These are phyloP conservation scores for Eragrostis nindensis DNA, from an alignment of 176 grass and related monocot genomes.

Conservation along the genomic window DNA sequence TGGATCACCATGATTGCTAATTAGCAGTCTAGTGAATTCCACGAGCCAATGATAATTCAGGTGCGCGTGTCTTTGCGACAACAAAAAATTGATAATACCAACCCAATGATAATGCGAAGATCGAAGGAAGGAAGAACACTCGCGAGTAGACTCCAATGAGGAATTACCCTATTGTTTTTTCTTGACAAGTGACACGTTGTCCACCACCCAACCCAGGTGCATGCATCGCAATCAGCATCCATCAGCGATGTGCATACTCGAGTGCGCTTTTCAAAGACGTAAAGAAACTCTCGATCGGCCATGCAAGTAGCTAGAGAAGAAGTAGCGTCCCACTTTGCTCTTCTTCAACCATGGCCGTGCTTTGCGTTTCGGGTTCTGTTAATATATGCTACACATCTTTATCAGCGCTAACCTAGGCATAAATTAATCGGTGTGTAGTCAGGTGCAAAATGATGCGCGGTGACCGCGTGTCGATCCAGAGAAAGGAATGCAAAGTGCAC, in stretches of 20 bases:
- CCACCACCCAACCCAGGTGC: constrained; percentile 7
- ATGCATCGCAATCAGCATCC: constrained; percentile 10
- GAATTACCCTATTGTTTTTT: background rate
- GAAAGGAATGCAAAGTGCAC: background rate
- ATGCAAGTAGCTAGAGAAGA: background rate
- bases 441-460: background rate
- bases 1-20: background rate
- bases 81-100: background rate
- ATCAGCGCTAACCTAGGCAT: background rate
- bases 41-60: constrained; percentile 3
- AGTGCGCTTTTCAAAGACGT: constrained; percentile 27
- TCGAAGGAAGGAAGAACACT: background rate
- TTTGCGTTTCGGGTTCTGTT: background rate
- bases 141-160: background rate
- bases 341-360: background rate
- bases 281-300: background rate
- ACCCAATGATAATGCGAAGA: background rate
- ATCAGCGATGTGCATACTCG: background rate
- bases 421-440: background rate
- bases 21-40: constrained; percentile 10
- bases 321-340: background rate
- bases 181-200: constrained; percentile 5
- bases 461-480: background rate
- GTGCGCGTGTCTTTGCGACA: background rate
- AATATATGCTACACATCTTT: background rate